Conservation (phyloP, 1,284 basidiomycete species). For the Tylopilus sp. region DNA sequence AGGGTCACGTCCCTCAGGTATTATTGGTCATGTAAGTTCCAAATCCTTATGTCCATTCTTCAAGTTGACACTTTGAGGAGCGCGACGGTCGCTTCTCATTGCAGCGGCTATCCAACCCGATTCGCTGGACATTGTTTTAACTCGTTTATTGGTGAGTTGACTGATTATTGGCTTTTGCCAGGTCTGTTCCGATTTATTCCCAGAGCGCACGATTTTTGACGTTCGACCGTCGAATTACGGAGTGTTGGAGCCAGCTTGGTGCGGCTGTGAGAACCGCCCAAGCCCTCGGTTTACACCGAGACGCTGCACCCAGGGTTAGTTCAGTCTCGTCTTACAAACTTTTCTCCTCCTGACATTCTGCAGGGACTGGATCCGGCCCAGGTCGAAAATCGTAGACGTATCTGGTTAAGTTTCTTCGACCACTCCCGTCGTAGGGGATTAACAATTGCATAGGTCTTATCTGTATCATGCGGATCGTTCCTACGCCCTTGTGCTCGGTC, state of each 20-base stretch:
- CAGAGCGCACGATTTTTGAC: slow-evolving; percentile 90
- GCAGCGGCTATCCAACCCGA: slow-evolving; percentile 90
- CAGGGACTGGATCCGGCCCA: slow-evolving; percentile 74
- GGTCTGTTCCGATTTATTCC: slow-evolving; percentile 12
- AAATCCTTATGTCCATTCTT: background rate
- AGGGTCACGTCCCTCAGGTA: slow-evolving; percentile 80
- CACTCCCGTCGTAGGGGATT: slow-evolving; percentile 6
- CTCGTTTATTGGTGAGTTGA: slow-evolving; percentile 72
- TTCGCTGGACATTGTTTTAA: slow-evolving; percentile 85
- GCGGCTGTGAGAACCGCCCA: slow-evolving; percentile 92
- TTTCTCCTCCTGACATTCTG: slow-evolving; percentile 8
- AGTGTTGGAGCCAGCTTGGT: slow-evolving; percentile 94
- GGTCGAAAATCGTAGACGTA: slow-evolving; percentile 85
- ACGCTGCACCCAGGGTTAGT: slow-evolving; percentile 80
- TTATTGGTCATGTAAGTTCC: slow-evolving; percentile 86
- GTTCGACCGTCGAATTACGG: slow-evolving; percentile 83
- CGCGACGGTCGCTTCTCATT: slow-evolving; percentile 80
- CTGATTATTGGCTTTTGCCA: background rate
- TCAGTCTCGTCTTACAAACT: slow-evolving; percentile 1
- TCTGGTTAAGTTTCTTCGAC: slow-evolving; percentile 59
- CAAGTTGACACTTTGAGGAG: slow-evolving; percentile 39
- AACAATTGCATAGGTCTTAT: slow-evolving; percentile 61
- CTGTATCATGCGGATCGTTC: slow-evolving; percentile 91
- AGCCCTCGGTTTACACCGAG: slow-evolving; percentile 89
- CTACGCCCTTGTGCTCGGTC: slow-evolving; percentile 86